A percentile compares a stretch with the other conserved stretches of the same genome.
These are phyloP conservation scores for Salix caprea DNA, from an alignment of 345 rosid genomes.

Conservation along the genomic window DNA sequence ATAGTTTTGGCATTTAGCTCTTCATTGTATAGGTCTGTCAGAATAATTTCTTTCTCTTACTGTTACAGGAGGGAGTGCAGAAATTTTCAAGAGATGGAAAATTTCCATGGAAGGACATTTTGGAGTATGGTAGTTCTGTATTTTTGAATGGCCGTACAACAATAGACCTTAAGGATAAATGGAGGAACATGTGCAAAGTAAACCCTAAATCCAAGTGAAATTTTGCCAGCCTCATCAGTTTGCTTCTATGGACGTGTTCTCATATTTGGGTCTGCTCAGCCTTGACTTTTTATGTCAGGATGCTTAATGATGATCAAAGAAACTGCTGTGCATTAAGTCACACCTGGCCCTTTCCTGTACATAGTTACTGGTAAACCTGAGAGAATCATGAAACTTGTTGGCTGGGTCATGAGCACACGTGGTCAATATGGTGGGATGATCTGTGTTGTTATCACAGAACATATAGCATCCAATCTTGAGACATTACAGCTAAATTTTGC, in stretches of 20 bases:
- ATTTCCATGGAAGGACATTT: constrained; percentile 39
- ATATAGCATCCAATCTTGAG: no score
- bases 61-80: constrained; percentile 35
- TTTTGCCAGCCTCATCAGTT: constrained; percentile 9
- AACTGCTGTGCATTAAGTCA: neutral
- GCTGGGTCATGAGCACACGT: no score
- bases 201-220: constrained; percentile 19
- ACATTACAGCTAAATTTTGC: no score
- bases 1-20: neutral
- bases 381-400: no score
- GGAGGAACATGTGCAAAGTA: constrained; percentile 46
- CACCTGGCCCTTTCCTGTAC: neutral
- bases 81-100: constrained; percentile 24
- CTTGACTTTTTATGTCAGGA: neutral
- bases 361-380: no score
- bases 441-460: no score
- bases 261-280: neutral
- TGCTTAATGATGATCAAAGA: neutral
- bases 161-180: constrained; percentile 42
- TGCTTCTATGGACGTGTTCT: neutral
- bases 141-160: constrained; percentile 29
- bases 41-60: neutral
- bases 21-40: neutral
- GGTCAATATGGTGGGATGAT: no score
- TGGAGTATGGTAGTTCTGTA: constrained; percentile 31